Conservation (phyloP, 345 rosid species). For the Pseudoturritis turrita region DNA sequence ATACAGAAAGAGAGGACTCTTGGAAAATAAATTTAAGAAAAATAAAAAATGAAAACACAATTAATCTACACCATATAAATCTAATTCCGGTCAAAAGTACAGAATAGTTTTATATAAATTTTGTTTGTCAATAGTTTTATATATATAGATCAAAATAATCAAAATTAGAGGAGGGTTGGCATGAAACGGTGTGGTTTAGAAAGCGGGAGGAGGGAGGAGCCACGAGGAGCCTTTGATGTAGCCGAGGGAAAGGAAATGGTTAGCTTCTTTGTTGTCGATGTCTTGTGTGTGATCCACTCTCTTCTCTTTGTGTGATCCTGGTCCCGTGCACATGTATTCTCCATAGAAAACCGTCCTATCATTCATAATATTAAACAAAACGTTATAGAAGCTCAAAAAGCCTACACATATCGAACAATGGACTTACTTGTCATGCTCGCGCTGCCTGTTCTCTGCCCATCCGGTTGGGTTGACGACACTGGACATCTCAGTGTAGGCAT, state of each 20-base stretch:
- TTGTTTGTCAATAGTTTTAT: no score
- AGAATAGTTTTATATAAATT: background rate
- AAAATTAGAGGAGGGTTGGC: no score
- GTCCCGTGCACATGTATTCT: slow-evolving; percentile 44
- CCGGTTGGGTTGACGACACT: slow-evolving; percentile 37
- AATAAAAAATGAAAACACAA: background rate
- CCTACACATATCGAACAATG: background rate
- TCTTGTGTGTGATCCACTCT: slow-evolving; percentile 25
- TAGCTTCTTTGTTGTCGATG: slow-evolving; percentile 17
- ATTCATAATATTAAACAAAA: background rate
- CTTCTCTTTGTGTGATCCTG: slow-evolving; percentile 29
- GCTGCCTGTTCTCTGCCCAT: slow-evolving; percentile 40
- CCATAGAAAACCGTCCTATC: slow-evolving; percentile 40
- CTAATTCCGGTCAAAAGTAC: background rate
- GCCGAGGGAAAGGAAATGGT: slow-evolving; percentile 17
- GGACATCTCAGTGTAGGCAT: slow-evolving; percentile 45
- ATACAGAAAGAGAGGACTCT: background rate
- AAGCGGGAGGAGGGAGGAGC: slow-evolving; percentile 34
- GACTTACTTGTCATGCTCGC: slow-evolving; percentile 33
- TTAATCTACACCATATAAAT: background rate
- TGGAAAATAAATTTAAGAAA: background rate
- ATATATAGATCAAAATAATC: no score
- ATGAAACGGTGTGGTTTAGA: slow-evolving; percentile 2
- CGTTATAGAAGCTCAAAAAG: background rate
- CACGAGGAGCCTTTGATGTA: slow-evolving; percentile 32